Base-by-base conservation (phyloP, 1,284 basidiomycete species). In the Chondrostereum purpureum region DNA sequence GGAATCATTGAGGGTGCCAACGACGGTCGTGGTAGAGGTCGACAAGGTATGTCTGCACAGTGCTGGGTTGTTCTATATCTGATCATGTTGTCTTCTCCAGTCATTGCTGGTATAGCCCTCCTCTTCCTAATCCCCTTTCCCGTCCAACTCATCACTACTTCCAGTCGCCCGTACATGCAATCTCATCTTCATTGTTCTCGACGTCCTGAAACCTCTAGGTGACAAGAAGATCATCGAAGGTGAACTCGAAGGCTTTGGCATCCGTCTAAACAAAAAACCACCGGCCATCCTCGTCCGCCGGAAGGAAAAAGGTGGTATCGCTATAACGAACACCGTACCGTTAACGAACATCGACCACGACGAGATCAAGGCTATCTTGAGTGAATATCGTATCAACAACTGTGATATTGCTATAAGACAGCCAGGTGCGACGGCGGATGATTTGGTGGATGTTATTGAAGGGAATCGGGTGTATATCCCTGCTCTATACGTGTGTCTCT, bases 1-100 rank as follows among this genome's bases (percentile, higher is more conserved):
- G 95, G 95, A 77, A 99, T 99, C 54, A 99, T 99, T 53, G 96
- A 99, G 66, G 96, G 96, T 56, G 96, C 96, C 23, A 95, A 95
- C 62, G 96, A 99, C 60, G 95, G 95, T 52, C 87, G 93, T 66
- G 96, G 96, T 69, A 77, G 96, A 75, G 96, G 96, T 77, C 82
- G 91, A 57, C 96, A 99, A 78, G 95, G 85, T 75, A 57, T 49
- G 73, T 65, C 22, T 12, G 19, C 14, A 11, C 13, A n/a, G n/a
- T n/a, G n/a, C 21, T 33, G 33, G 47, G 12, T 45, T 42, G 35
- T 34, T 37, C 48, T 43, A 47, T 10, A 23, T 37, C n/a, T n/a
- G n/a, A n/a, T n/a, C n/a, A n/a, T n/a, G n/a, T 17, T 38, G 19
- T 48, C 34, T 24, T 47, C 39, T 23, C 14, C 49, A 87, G 85